phyloP scores from a whole-genome alignment of 2,329 filamentous ascomycete species.

The Botrytis pseudocinerea region DNA sequence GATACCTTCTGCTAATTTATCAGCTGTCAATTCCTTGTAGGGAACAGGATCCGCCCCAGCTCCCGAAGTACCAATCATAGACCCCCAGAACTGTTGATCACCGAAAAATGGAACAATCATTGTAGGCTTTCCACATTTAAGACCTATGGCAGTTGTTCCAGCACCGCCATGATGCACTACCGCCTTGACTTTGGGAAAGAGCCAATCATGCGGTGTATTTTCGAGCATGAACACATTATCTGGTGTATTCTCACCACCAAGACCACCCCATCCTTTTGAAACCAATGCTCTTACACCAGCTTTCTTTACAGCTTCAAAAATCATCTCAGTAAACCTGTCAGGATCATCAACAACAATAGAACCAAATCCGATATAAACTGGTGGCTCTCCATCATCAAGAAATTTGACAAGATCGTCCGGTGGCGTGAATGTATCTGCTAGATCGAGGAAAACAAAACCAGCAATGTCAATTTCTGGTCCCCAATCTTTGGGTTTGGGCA shows the following conservation, averaged over 20 bases:
- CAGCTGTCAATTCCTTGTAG: conserved; percentile 64
- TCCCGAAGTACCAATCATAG: conserved; percentile 62
- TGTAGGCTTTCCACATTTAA: conserved; percentile 70
- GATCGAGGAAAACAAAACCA: conserved; percentile 76
- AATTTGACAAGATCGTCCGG: conserved; percentile 57
- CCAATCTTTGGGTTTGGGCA: conserved; percentile 70
- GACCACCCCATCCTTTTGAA: conserved; percentile 73
- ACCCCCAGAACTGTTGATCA: conserved; percentile 77
- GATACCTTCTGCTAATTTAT: conserved; percentile 70
- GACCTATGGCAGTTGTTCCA: conserved; percentile 71
- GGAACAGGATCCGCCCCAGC: conserved; percentile 68
- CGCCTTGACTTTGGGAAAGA: conserved; percentile 66
- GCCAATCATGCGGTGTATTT: conserved; percentile 75
- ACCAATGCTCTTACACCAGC: conserved; percentile 71
- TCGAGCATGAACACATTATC: conserved; percentile 71
- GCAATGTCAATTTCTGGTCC: conserved; percentile 69
- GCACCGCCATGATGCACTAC: conserved; percentile 78
- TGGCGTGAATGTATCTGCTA: conserved; percentile 61
- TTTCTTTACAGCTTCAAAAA: conserved; percentile 66
- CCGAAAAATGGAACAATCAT: conserved; percentile 81
- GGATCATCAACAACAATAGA: conserved; percentile 75
- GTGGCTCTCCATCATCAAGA: conserved; percentile 55
- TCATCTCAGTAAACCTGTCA: conserved; percentile 66
- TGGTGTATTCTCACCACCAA: conserved; percentile 60
- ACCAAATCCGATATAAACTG: conserved; percentile 75